These are phyloP conservation scores for Boletus speciosus DNA, from an alignment of 768 basidiomycete species.

Conservation along the genomic window DNA sequence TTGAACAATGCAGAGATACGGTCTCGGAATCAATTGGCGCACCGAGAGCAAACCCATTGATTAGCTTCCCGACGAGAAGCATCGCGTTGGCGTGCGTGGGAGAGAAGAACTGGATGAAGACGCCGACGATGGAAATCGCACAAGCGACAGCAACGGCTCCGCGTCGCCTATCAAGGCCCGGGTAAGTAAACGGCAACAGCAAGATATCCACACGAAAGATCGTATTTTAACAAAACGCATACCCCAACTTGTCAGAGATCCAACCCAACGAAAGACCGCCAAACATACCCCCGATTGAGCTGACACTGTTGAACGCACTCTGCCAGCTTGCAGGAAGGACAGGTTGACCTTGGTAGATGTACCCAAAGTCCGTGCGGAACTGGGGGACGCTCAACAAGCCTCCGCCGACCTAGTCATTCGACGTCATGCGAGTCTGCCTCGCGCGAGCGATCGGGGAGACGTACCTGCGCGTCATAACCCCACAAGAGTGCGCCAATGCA, in stretches of 20 bases:
- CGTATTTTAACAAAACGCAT: not conserved
- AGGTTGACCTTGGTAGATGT: not conserved
- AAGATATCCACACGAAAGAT: not conserved
- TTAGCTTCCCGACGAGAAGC: constrained; percentile 25
- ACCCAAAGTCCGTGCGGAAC: constrained; percentile 28
- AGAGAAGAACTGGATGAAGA: constrained; percentile 24
- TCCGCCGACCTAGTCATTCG: constrained; percentile 12
- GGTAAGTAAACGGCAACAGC: not conserved
- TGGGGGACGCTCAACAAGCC: constrained; percentile 21
- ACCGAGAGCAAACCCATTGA: constrained; percentile 28
- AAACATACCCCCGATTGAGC: constrained; percentile 25
- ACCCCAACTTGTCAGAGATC: constrained; percentile 23
- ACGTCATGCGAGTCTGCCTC: not conserved
- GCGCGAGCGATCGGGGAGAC: not conserved
- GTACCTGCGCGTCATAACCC: constrained; percentile 25
- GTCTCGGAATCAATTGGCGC: not conserved
- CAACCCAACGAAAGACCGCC: constrained; percentile 25
- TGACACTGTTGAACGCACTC: constrained; percentile 26
- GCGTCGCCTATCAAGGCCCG: constrained; percentile 13
- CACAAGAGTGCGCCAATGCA: constrained; percentile 24
- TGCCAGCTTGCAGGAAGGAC: constrained; percentile 28
- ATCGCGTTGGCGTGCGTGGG: constrained; percentile 23
- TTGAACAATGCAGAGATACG: not conserved
- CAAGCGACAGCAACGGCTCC: constrained; percentile 23
- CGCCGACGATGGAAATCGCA: constrained; percentile 18